These are phyloP conservation scores for Fusarium burgessii DNA, from an alignment of 2,329 filamentous ascomycete genomes.

Conservation along the genomic window DNA sequence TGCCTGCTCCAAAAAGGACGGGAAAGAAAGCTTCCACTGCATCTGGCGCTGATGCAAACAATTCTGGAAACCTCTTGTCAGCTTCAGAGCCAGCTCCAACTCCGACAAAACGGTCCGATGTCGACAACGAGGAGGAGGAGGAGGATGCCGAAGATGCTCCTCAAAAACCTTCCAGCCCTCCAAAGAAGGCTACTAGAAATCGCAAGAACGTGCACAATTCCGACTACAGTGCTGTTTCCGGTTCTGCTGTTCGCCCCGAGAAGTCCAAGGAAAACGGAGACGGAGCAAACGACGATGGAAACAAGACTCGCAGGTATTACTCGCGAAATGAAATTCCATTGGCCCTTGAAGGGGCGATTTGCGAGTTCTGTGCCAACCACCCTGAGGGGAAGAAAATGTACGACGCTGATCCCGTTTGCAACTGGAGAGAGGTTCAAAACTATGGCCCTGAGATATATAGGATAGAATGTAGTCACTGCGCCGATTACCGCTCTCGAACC, in stretches of 20 bases:
- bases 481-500: constrained; percentile 26
- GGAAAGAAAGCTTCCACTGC: background rate
- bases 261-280: background rate
- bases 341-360: background rate
- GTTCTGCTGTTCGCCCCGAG: background rate
- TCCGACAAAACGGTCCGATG: background rate
- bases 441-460: background rate
- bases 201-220: background rate
- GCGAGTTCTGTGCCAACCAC: constrained; percentile 32
- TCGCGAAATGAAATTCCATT: background rate
- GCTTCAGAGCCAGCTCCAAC: background rate
- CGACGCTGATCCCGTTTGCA: background rate
- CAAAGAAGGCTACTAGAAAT: background rate
- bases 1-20: constrained; percentile 1
- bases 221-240: background rate
- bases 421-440: constrained; percentile 8
- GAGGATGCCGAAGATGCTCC: background rate
- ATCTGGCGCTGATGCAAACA: background rate
- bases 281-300: background rate
- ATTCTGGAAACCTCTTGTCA: background rate
- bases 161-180: background rate
- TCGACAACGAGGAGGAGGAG: background rate
- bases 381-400: constrained; percentile 4
- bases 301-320: background rate
- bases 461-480: constrained; percentile 36